phyloP scores from a whole-genome alignment of 352 stramenopile species.

The Pythium aquatile region DNA sequence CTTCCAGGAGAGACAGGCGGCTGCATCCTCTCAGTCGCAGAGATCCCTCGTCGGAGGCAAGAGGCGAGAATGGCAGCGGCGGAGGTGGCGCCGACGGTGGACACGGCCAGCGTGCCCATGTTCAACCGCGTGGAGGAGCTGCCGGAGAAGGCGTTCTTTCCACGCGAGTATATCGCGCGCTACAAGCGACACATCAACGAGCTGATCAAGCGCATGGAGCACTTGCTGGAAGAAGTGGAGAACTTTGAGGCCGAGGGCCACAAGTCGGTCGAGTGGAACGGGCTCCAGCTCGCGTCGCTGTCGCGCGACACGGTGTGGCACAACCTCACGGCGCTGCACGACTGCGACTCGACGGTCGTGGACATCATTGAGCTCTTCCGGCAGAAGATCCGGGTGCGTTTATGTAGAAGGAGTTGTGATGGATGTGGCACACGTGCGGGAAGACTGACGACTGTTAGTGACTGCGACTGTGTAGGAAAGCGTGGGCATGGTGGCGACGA shows the following conservation, averaged over 20 bases:
- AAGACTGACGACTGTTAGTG: neutral
- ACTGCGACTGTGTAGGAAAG: constrained; percentile 36
- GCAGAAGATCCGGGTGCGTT: constrained; percentile 53
- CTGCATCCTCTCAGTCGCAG: neutral
- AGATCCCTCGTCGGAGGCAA: neutral
- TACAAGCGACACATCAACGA: constrained; percentile 64
- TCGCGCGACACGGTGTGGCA: constrained; percentile 60
- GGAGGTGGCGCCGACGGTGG: constrained; percentile 8
- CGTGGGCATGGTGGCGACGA: constrained; percentile 40
- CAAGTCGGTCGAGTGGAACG: constrained; percentile 34
- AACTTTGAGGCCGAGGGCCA: constrained; percentile 51
- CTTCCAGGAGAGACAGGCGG: neutral
- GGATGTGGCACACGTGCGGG: neutral
- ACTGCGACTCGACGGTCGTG: constrained; percentile 45
- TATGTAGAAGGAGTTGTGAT: neutral
- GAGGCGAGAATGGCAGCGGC: constrained; percentile 16
- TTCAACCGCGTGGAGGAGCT: constrained; percentile 42
- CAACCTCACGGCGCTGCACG: constrained; percentile 56
- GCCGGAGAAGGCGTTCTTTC: constrained; percentile 51
- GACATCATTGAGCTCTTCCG: constrained; percentile 43
- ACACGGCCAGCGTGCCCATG: constrained; percentile 17
- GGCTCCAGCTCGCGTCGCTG: constrained; percentile 37
- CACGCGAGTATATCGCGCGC: constrained; percentile 48
- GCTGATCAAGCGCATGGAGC: constrained; percentile 54
- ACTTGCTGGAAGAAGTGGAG: constrained; percentile 58